Evolutionary conservation across 805 yeast genomes (phyloP).

Genomic region (Ogataea trehaloabstinens): DNA sequence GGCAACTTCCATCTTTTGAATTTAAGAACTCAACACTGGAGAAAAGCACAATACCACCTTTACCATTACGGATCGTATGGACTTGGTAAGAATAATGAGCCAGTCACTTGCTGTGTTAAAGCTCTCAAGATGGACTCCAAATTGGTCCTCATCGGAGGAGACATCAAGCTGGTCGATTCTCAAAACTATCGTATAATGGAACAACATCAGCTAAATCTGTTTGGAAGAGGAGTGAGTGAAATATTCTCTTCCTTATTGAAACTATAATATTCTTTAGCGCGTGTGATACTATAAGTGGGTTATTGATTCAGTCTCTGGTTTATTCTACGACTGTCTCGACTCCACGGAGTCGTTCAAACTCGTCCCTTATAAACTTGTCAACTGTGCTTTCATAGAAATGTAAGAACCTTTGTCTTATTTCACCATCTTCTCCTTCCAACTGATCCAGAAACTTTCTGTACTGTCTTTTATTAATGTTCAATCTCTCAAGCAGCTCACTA

Average conservation of each 20-base stretch:
- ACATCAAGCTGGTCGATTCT: conserved; percentile 9
- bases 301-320: not conserved
- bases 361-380: conserved; percentile 14
- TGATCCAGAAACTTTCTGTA: conserved; percentile 17
- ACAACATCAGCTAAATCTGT: conserved; percentile 6
- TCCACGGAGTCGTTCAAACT: conserved; percentile 5
- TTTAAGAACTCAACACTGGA: conserved; percentile 23
- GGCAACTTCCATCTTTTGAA: conserved; percentile 16
- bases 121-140: conserved; percentile 21
- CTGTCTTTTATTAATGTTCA: conserved; percentile 12
- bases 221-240: conserved; percentile 17
- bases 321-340: not conserved
- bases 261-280: conserved; percentile 7
- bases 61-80: not conserved
- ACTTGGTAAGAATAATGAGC: not conserved
- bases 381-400: conserved; percentile 10
- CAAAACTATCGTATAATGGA: conserved; percentile 3
- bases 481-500: conserved; percentile 31
- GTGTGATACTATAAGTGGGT: not conserved
- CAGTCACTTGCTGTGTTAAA: conserved; percentile 9
- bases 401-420: conserved; percentile 4
- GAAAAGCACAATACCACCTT: conserved; percentile 5
- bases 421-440: conserved; percentile 8
- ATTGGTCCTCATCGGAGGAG: conserved; percentile 22
- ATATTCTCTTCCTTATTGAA: conserved; percentile 18